Percentiles rank a stretch among this genome's conserved stretches.
Evolutionary conservation across 2,329 filamentous ascomycete genomes (phyloP).

Genomic region (Scytalidium lignicola): DNA sequence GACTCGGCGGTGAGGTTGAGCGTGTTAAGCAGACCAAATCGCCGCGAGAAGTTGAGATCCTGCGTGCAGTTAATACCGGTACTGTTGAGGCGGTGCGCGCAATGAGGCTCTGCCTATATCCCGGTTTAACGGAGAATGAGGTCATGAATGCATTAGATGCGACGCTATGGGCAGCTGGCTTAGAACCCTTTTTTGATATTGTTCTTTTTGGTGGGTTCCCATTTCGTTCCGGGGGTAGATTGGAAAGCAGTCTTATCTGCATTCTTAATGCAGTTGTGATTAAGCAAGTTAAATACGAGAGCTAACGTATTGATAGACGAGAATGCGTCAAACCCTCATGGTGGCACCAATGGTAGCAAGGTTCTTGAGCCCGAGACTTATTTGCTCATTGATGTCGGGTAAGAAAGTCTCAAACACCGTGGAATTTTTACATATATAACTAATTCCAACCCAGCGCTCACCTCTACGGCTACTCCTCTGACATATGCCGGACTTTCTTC

Average conservation of each 20-base stretch:
- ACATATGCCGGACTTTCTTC: conserved; percentile 60
- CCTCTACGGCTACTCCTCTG: conserved; percentile 57
- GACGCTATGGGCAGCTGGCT: conserved; percentile 44
- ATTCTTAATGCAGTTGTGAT: too few relatives aligned
- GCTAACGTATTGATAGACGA: conserved; percentile 24
- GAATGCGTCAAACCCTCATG: conserved; percentile 35
- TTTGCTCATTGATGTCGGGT: conserved; percentile 56
- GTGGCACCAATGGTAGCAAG: conserved; percentile 39
- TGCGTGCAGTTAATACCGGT: conserved; percentile 58
- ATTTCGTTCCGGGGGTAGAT: too few relatives aligned
- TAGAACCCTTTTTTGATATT: conserved; percentile 58
- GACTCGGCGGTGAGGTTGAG: conserved; percentile 49
- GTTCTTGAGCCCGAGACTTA: conserved; percentile 49
- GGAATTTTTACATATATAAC: neutral
- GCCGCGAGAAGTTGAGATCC: conserved; percentile 47
- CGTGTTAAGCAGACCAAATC: conserved; percentile 55
- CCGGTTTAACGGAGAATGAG: conserved; percentile 52
- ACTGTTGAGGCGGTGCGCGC: conserved; percentile 56
- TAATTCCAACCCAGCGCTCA: conserved; percentile 39
- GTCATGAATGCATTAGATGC: conserved; percentile 51
- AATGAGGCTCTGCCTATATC: conserved; percentile 50
- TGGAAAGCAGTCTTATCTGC: too few relatives aligned
- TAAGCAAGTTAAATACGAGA: too few relatives aligned
- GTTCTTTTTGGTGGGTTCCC: conserved; percentile 46
- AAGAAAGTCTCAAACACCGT: conserved; percentile 5